Conservation (phyloP, 768 basidiomycete genomes). For the Lactarius indigo region DNA sequence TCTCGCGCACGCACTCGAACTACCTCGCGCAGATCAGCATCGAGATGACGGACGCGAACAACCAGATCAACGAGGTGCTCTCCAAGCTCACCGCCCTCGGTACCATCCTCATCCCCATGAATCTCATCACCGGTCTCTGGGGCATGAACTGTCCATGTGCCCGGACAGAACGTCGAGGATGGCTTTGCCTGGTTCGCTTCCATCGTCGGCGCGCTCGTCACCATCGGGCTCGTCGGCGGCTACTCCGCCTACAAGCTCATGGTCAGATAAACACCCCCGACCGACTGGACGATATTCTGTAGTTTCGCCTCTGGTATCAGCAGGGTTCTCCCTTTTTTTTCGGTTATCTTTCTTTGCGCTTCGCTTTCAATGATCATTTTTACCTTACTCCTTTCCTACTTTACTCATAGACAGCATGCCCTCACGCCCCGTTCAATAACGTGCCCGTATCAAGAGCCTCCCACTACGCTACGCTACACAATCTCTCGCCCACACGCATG, state of each 20-base stretch:
- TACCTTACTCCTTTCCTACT: neutral
- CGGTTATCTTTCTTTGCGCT: neutral
- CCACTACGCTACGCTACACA: constrained; percentile 10
- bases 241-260: constrained; percentile 78
- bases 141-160: constrained; percentile 99
- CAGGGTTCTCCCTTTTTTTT: neutral
- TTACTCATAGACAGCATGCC: neutral
- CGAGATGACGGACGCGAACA: constrained; percentile 99
- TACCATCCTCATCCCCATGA: constrained; percentile 97
- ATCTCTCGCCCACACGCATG: neutral
- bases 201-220: constrained; percentile 76
- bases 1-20: constrained; percentile 97
- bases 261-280: constrained; percentile 33
- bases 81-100: constrained; percentile 96
- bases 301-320: neutral
- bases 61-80: constrained; percentile 98
- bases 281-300: neutral
- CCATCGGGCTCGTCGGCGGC: constrained; percentile 79
- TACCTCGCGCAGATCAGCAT: constrained; percentile 99
- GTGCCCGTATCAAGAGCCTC: neutral
- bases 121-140: constrained; percentile 94
- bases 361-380: neutral
- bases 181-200: constrained; percentile 82
- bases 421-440: neutral
- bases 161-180: constrained; percentile 65